A percentile compares a stretch with the other conserved stretches of the same genome.
These are phyloP conservation scores for Pseudogymnoascus sp. DNA, from an alignment of 2,329 filamentous ascomycete genomes.

Conservation along the genomic window DNA sequence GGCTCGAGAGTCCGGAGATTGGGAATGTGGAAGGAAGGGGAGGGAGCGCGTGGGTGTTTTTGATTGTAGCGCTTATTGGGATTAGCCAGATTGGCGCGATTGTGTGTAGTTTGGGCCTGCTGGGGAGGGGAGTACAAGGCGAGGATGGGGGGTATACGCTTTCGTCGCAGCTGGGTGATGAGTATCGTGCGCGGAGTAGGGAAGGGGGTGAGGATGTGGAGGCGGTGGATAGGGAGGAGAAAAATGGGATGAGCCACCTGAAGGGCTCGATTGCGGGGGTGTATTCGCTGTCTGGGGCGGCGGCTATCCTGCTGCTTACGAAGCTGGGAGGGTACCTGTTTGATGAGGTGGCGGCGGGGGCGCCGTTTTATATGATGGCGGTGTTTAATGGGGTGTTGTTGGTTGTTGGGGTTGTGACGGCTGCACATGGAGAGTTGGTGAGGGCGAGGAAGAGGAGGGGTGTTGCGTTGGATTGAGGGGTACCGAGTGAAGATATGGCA, in stretches of 20 bases:
- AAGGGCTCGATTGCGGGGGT: conserved; percentile 94
- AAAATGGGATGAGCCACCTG: conserved; percentile 42
- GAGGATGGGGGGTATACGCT: conserved; percentile 30
- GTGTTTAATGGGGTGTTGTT: conserved; percentile 72
- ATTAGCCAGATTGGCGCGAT: conserved; percentile 94
- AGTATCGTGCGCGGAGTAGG: neutral
- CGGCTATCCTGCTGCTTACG: conserved; percentile 81
- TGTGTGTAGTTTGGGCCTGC: conserved; percentile 83
- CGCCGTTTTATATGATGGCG: conserved; percentile 93
- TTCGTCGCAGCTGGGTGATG: conserved; percentile 21
- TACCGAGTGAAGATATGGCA: neutral
- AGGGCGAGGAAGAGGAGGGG: conserved; percentile 10
- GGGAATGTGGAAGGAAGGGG: conserved; percentile 54
- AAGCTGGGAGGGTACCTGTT: conserved; percentile 86
- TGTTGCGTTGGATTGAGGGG: neutral
- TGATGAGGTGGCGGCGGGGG: conserved; percentile 62
- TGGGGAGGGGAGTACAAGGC: conserved; percentile 69
- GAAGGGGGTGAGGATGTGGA: neutral
- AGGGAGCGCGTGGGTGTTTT: conserved; percentile 60
- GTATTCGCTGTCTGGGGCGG: conserved; percentile 84
- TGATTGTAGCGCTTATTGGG: conserved; percentile 72
- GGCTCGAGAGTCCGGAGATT: conserved; percentile 68
- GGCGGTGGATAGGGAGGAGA: conserved; percentile 9
- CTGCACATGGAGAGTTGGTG: conserved; percentile 21
- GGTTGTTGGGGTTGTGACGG: conserved; percentile 31